Conservation (phyloP, 805 yeast genomes). For the Nakazawaea siamensis region DNA sequence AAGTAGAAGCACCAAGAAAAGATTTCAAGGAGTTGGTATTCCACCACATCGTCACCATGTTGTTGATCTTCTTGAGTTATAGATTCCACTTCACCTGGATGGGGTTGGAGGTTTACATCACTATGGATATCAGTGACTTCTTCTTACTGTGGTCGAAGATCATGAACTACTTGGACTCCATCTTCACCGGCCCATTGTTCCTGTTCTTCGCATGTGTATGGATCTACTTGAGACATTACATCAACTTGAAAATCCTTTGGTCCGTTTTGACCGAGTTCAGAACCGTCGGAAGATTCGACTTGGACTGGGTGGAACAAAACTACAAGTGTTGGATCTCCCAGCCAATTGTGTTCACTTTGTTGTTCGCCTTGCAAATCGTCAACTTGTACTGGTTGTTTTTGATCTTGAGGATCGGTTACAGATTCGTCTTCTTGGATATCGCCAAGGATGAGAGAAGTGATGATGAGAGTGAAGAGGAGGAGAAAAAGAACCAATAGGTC, state of each 20-base stretch:
- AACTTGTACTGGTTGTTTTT: slow-evolving; percentile 84
- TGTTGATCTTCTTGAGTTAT: slow-evolving; percentile 79
- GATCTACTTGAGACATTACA: slow-evolving; percentile 84
- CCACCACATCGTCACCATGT: slow-evolving; percentile 89
- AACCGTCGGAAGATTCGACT: slow-evolving; percentile 72
- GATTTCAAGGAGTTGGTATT: slow-evolving; percentile 86
- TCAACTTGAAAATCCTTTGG: slow-evolving; percentile 75
- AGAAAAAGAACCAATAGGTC: slow-evolving; percentile 12
- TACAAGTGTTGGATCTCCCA: slow-evolving; percentile 96
- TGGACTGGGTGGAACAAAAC: slow-evolving; percentile 85
- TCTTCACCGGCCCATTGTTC: slow-evolving; percentile 56
- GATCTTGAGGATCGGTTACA: slow-evolving; percentile 67
- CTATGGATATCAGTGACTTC: slow-evolving; percentile 95
- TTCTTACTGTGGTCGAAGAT: slow-evolving; percentile 79
- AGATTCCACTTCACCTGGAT: slow-evolving; percentile 95
- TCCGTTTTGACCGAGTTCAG: slow-evolving; percentile 80
- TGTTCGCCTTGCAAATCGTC: slow-evolving; percentile 76
- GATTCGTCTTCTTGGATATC: slow-evolving; percentile 52
- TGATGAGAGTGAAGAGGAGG: slow-evolving; percentile 55
- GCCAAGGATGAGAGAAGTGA: slow-evolving; percentile 83
- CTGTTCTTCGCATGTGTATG: slow-evolving; percentile 62
- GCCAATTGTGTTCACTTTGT: slow-evolving; percentile 74
- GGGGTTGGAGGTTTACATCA: slow-evolving; percentile 83
- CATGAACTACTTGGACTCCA: slow-evolving; percentile 75
- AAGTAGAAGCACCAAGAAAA: slow-evolving; percentile 90